Evolutionary conservation across 2,329 filamentous ascomycete species (phyloP), one percentile per base, ranked within the genome.

Genomic region (Taxawa tesnikishii): DNA sequence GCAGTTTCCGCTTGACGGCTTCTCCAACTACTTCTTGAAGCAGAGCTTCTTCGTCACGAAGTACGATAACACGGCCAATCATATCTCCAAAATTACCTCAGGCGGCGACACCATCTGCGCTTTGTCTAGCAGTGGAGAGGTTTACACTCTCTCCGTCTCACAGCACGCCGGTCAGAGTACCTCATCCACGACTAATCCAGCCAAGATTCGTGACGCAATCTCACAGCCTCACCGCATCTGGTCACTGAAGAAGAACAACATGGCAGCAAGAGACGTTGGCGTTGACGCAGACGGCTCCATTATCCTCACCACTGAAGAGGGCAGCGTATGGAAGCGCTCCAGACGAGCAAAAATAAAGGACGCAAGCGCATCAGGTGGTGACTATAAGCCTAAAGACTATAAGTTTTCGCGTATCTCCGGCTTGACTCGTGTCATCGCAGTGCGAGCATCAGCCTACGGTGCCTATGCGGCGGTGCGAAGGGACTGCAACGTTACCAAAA

Each of bases 201-300:
- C 79, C 31, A 94, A 94, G 52, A 92, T 93, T 38, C 82, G 80
- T 42, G 80, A 79, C 39, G 82, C 85, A 2, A 63, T 94, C 3
- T 85, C 83, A 0, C 59, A 66, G 23, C 83, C 88, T 0, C 74
- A 83, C 39, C 78, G 83, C 36, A 77, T 94, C 15, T 98, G 90
- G 90, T 83, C 79, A 17, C 77, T 87, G 3, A 79, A 79, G 44
- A 94, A 92, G 50, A 79, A 83, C 37, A 72, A 75, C 35, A 78
- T 79, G 75, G 85, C 85, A 3, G 87, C 83, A 17, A 73, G 73
- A 32, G 94, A 94, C 37, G 83, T 93, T 2, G 81, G 76, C 39
- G 79, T 96, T 3, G 84, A 87, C 23, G 85, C 94, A 51, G 81
- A 96, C 53, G 90, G 87, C 3, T 93, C 87, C 0, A 83, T 98